Percentiles rank a stretch among this genome's conserved stretches.
phyloP scores from a whole-genome alignment of 2,329 filamentous ascomycete species.

The Pseudocercospora musae region DNA sequence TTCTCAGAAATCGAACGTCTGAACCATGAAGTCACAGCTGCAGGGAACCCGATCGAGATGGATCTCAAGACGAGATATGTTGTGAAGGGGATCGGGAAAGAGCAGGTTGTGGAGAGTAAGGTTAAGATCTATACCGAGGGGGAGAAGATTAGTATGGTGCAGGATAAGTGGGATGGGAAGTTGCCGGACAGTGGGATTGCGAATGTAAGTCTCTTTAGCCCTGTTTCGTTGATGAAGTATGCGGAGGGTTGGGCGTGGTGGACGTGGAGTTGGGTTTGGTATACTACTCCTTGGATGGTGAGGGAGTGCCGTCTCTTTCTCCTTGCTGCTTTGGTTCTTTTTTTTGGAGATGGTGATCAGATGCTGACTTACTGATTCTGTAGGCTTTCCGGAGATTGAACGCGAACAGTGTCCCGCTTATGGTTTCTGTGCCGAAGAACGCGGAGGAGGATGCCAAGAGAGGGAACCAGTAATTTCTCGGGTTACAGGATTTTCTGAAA shows the following conservation, averaged over 20 bases:
- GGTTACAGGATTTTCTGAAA: background rate
- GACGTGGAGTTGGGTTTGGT: conserved; percentile 40
- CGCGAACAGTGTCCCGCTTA: conserved; percentile 49
- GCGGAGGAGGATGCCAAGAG: conserved; percentile 51
- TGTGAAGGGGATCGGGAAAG: conserved; percentile 52
- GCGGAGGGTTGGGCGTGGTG: conserved; percentile 39
- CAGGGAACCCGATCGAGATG: conserved; percentile 59
- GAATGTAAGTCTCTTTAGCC: conserved; percentile 48
- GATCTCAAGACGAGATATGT: conserved; percentile 53
- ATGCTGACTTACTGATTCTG: conserved; percentile 30
- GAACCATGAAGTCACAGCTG: conserved; percentile 51
- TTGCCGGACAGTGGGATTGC: conserved; percentile 50
- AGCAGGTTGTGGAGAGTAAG: conserved; percentile 49
- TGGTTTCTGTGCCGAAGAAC: conserved; percentile 53
- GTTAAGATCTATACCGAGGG: conserved; percentile 47
- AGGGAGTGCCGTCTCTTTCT: conserved; percentile 20
- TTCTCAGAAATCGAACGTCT: conserved; percentile 58
- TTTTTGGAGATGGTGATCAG: conserved; percentile 2
- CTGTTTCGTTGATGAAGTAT: conserved; percentile 41
- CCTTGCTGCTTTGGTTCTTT: background rate
- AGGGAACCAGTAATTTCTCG: conserved; percentile 40
- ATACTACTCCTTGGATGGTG: conserved; percentile 42
- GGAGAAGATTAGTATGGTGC: conserved; percentile 51
- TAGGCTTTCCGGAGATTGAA: conserved; percentile 54
- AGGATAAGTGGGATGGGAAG: conserved; percentile 56